Conservation (phyloP, 2,329 filamentous ascomycete genomes). For the Fusarium tuaranense region DNA sequence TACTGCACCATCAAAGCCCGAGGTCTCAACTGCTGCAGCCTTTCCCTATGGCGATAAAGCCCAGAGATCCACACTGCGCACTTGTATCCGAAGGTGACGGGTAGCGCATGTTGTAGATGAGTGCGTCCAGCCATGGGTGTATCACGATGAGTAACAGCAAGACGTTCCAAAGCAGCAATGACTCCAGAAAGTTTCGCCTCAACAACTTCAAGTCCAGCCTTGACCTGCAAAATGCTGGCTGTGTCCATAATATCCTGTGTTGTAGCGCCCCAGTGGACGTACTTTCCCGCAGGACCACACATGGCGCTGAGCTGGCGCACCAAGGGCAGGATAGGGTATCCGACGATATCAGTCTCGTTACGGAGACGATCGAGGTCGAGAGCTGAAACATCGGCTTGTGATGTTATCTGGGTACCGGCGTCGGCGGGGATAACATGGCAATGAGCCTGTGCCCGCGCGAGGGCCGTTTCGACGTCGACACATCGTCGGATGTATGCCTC, state of each 20-base stretch:
- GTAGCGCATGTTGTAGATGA: conserved; percentile 68
- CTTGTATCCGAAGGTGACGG: conserved; percentile 69
- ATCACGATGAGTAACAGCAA: conserved; percentile 61
- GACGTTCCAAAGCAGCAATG: conserved; percentile 53
- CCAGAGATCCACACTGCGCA: conserved; percentile 66
- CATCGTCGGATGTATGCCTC: conserved; percentile 60
- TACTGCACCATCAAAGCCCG: conserved; percentile 65
- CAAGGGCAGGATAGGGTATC: conserved; percentile 65
- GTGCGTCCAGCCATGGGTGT: conserved; percentile 69
- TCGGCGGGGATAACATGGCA: conserved; percentile 59
- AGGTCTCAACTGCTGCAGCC: conserved; percentile 58
- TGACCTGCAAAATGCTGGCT: conserved; percentile 65
- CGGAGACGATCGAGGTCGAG: conserved; percentile 49
- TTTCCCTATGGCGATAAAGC: conserved; percentile 60
- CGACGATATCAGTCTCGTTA: conserved; percentile 65
- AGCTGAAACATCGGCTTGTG: conserved; percentile 41
- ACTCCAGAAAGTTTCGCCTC: conserved; percentile 57
- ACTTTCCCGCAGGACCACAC: conserved; percentile 43
- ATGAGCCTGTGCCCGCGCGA: conserved; percentile 62
- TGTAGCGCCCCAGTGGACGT: conserved; percentile 69
- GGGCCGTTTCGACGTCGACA: conserved; percentile 63
- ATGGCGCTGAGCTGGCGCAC: conserved; percentile 56
- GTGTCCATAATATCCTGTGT: conserved; percentile 71
- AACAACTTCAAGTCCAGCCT: conserved; percentile 60
- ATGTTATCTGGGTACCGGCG: conserved; percentile 51